Evolutionary conservation across 2,329 filamentous ascomycete genomes (phyloP), one percentile per base, ranked within the genome.

Genomic region (Pseudogymnoascus sp.): DNA sequence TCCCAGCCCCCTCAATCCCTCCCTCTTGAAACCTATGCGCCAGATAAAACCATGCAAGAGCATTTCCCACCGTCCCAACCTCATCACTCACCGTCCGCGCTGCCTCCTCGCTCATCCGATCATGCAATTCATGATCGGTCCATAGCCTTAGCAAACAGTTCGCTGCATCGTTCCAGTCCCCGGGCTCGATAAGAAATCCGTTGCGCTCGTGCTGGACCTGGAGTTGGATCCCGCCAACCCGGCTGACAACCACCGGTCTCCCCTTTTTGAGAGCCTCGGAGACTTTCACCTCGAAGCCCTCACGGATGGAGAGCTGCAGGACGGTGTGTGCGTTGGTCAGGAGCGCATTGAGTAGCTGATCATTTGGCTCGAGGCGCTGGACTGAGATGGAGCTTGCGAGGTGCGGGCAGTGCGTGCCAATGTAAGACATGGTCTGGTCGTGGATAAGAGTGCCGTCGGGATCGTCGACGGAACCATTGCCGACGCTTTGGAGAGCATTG

Each of bases 281-380:
- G 4, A 94, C 89, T 74, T 94, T 94, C 67, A 94, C 87, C 73
- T 94, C 90, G 67, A 94, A 94, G 0, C 90, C 89, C 71, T 94
- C 90, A 36, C 88, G 83, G 0, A 87, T 91, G 2, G 88, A 92
- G 5, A 94, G 82, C 72, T 94, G 90, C 6, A 94, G 80, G 0
- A 87, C 87, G 6, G 91, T 83, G 61, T 86, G 83, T 0, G 88
- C 85, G 58, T 87, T 86, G 37, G 86, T 84, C 64, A 94, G 80
- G 41, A 94, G 76, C 0, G 85, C 83, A 72, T 94, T 92, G 67
- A 94, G 83, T 18, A 91, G 79, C 72, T 94, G 90, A 68, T 94
- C 90, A 9, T 86, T 89, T 28, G 89, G 87, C 0, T 87, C 84
- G 1, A 94, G 78, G 15, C 89, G 86, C 81, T 91, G 88, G 67